A percentile compares a stretch with the other conserved stretches of the same genome.
Conservation (phyloP, 2,329 filamentous ascomycete genomes). For the Trichoderma atroviride region DNA sequence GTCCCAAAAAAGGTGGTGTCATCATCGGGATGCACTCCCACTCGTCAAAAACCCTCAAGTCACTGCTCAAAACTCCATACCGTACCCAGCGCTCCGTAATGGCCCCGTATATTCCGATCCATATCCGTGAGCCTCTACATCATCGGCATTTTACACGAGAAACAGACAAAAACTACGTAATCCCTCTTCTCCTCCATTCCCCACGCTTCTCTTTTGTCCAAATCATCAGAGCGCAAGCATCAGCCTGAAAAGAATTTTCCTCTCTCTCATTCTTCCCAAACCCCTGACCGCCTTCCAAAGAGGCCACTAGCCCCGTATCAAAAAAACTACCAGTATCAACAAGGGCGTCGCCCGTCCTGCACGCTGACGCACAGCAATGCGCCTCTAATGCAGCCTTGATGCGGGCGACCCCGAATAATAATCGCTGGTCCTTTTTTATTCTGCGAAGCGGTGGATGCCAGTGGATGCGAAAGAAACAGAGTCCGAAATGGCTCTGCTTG, state of each 20-base stretch:
- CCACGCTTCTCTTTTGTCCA: background rate
- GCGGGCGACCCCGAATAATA: constrained; percentile 12
- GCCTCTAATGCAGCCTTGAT: constrained; percentile 19
- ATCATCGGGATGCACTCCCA: background rate
- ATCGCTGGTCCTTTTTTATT: background rate
- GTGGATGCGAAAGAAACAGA: background rate
- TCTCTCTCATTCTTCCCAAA: background rate
- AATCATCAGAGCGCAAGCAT: background rate
- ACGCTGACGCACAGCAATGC: constrained; percentile 23
- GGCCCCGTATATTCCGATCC: background rate
- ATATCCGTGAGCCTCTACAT: background rate
- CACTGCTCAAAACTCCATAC: background rate
- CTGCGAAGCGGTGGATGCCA: background rate
- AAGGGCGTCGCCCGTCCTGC: background rate
- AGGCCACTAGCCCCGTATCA: background rate
- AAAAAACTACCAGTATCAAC: background rate
- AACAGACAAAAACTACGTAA: background rate
- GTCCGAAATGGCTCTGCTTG: background rate
- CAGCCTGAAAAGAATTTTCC: background rate
- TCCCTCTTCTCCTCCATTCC: background rate
- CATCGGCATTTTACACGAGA: background rate
- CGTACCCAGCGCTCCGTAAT: background rate
- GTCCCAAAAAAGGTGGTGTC: background rate
- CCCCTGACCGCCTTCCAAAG: constrained; percentile 16
- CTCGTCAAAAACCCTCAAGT: background rate